phyloP scores from a whole-genome alignment of 2,329 filamentous ascomycete species.

The Calonectria honghensis region DNA sequence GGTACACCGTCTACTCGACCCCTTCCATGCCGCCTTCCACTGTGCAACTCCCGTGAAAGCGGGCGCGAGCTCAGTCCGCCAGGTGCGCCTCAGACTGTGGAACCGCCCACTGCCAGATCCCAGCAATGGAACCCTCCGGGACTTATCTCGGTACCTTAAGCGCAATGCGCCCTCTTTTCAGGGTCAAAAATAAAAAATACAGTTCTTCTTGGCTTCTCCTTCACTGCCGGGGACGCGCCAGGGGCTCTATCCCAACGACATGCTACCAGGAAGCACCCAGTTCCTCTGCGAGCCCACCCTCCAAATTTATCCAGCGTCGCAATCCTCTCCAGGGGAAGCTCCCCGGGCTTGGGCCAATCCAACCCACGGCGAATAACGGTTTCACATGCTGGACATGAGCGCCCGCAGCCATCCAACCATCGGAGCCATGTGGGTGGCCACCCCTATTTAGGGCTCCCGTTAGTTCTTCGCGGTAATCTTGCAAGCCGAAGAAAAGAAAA shows the following conservation, averaged over 20 bases:
- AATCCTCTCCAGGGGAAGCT: slow-evolving; percentile 26
- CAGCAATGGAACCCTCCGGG: slow-evolving; percentile 5
- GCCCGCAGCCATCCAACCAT: slow-evolving; percentile 49
- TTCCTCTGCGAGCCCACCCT: slow-evolving; percentile 6
- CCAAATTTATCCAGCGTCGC: slow-evolving; percentile 27
- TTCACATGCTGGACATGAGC: slow-evolving; percentile 45
- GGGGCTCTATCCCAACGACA: slow-evolving; percentile 23
- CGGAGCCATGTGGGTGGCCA: slow-evolving; percentile 31
- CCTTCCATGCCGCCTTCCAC: slow-evolving; percentile 34
- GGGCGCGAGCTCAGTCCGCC: slow-evolving; percentile 41
- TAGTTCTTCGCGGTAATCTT: slow-evolving; percentile 19
- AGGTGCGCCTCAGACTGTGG: slow-evolving; percentile 47
- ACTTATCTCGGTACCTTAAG: slow-evolving; percentile 6
- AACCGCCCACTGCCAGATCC: slow-evolving; percentile 26
- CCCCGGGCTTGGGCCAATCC: slow-evolving; percentile 45
- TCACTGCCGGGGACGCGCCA: not conserved
- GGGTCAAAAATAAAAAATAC: slow-evolving; percentile 13
- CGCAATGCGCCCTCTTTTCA: not conserved
- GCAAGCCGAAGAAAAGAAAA: not conserved
- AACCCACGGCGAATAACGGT: slow-evolving; percentile 38
- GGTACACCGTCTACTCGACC: slow-evolving; percentile 25
- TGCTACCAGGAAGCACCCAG: not conserved
- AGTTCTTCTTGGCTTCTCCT: slow-evolving; percentile 1
- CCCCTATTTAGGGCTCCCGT: slow-evolving; percentile 25
- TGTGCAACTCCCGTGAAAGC: slow-evolving; percentile 39